These are phyloP conservation scores for Taiozyma sp. DNA, from an alignment of 1,139 yeast species.

Conservation along the genomic window DNA sequence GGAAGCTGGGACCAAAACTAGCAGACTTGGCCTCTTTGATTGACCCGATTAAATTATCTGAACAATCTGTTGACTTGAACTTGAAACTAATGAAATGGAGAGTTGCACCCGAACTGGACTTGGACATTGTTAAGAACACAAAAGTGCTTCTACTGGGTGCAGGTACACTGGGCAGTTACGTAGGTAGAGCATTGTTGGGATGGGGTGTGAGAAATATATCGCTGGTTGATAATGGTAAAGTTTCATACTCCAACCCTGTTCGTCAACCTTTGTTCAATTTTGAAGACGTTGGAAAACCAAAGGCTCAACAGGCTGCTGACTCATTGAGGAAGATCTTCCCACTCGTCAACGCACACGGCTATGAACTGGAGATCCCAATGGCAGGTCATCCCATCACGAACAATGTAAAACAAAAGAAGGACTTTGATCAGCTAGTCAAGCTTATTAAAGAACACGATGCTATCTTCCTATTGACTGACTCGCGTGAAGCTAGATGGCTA, in stretches of 20 bases:
- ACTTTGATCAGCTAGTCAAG: constrained; percentile 45
- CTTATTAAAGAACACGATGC: constrained; percentile 72
- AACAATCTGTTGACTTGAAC: constrained; percentile 89
- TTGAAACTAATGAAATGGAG: constrained; percentile 96
- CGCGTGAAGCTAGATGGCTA: constrained; percentile 94
- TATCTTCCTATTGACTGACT: constrained; percentile 80
- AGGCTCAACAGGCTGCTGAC: constrained; percentile 75
- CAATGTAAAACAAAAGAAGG: constrained; percentile 42
- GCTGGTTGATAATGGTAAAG: constrained; percentile 83
- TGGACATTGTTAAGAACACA: constrained; percentile 55
- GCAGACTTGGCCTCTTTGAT: constrained; percentile 80
- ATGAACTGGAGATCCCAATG: constrained; percentile 81
- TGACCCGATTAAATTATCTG: constrained; percentile 76
- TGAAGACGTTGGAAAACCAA: constrained; percentile 67
- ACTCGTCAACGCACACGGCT: constrained; percentile 60
- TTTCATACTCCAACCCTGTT: constrained; percentile 92
- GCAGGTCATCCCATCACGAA: constrained; percentile 80
- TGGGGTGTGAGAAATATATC: constrained; percentile 92
- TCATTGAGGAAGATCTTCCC: constrained; percentile 75
- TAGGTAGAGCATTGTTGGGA: constrained; percentile 77
- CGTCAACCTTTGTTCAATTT: constrained; percentile 84
- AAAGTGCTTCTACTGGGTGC: constrained; percentile 84
- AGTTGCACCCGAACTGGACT: constrained; percentile 73
- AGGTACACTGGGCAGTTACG: constrained; percentile 93
- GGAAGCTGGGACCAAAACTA: constrained; percentile 73